Evolutionary conservation across 768 basidiomycete genomes (phyloP), one percentile per base, ranked within the genome.

Genomic region (Lentinus tigrinus): DNA sequence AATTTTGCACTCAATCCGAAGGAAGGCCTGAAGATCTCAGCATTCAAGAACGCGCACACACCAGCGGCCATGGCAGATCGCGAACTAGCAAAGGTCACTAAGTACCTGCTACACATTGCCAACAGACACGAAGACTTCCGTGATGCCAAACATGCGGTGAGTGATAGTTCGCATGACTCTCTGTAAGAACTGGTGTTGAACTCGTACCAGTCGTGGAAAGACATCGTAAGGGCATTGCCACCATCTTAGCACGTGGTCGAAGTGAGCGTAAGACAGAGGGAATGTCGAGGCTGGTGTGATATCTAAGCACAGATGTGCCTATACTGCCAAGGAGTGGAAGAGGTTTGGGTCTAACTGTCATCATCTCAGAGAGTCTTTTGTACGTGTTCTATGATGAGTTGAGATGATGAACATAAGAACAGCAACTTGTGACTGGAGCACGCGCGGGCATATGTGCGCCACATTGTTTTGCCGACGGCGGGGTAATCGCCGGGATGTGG

Each of bases 1-100:
- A 95, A 94, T 68, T 95, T 95, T 72, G 93, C 93, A 3, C 75
- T 95, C 58, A 95, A 96, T 67, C 91, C 91, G 1, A 79, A 77
- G 43, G 85, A 91, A 72, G 93, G 93, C 5, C 77, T 95, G 38
- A 93, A 91, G 72, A 92, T 95, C 26, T 80, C 82, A 24, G 82
- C 93, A 0, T 95, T 90, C 77, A 90, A 87, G 70, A 81, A 85
- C 61, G 89, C 89, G 2, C 86, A 90, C 65, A 89, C 86, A 9
- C 69, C 75, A 10, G 81, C 84, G 63, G 79, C 82, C 7, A 74
- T 75, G 68, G 85, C 79, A 14, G 89, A 95, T 69, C 78, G 82
- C 43, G 91, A 93, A 64, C 76, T 95, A 11, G 74, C 78, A 34
- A 87, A 83, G 63, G 73, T 91, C n/a, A 70, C 79, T 19, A 74